Base-by-base conservation (phyloP, 2,329 filamentous ascomycete genomes). In the Oidium heveae region DNA sequence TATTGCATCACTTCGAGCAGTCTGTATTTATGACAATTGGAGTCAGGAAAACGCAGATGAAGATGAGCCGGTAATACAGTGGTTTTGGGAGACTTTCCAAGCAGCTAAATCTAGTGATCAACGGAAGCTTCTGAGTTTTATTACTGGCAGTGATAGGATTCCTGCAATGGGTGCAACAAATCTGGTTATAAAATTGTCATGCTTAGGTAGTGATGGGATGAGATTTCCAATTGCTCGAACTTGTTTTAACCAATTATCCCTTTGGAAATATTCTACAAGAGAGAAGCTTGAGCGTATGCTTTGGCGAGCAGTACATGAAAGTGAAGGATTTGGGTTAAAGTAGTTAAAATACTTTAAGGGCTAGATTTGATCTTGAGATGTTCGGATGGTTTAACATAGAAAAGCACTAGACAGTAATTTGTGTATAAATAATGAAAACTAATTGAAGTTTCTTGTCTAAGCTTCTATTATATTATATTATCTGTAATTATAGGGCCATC, bases 271-370 rank as follows among this genome's bases (percentile, higher is more conserved):
- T 66, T 65, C 67, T 37, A 78, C 75, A 3, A 77, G 73, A 60
- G 73, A 79, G 63, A 80, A 76, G 59, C 66, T 94, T 56, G 82
- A 86, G 65, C 69, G 67, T 53, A 79, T 80, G 70, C 69, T 95
- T 34, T 94, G 87, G 86, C 76, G 77, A 58, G 88, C 88, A 4
- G 86, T 94, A n/a, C 72, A 78, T 59, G 86, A 88, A 67, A 93
- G 87, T 63, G 86, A 94, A 66, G 88, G 88, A 2, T 95, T 95
- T 73, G 87, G 87, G 34, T 72, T 95, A 66, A 91, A 88, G 66
- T 89, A 56, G 51, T 53, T n/a, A 56, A 43, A 43, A 32, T 32
- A 32, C 28, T 32, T 32, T 32, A 32, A 32, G 28, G 28, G 28
- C 28, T 32, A 32, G 28, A 8, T 8, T 32, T 8, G 9, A 32